Conservation (phyloP, 2,329 filamentous ascomycete species). For the Fusarium sp. region DNA sequence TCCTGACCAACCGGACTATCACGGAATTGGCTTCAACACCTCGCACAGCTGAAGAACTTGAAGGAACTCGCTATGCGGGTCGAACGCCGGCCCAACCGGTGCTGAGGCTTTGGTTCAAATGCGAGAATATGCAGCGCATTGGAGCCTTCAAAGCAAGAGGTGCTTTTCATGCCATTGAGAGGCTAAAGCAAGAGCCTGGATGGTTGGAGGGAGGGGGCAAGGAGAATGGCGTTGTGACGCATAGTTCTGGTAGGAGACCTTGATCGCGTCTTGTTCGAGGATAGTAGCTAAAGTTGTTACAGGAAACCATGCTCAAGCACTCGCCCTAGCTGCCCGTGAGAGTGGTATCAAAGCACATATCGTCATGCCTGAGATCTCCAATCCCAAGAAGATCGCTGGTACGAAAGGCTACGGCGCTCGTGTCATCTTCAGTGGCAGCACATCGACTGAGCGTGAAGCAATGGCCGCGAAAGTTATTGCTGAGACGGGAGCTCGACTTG, state of each 20-base stretch:
- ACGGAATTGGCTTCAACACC: conserved; percentile 80
- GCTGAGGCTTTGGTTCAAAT: conserved; percentile 90
- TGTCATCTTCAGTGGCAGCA: conserved; percentile 86
- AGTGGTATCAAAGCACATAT: conserved; percentile 84
- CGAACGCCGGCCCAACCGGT: conserved; percentile 71
- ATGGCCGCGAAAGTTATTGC: conserved; percentile 76
- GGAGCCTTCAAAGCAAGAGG: conserved; percentile 95
- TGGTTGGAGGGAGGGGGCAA: conserved; percentile 71
- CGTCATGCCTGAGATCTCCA: conserved; percentile 90
- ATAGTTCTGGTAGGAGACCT: conserved; percentile 79
- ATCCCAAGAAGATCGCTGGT: conserved; percentile 87
- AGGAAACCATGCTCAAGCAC: conserved; percentile 96
- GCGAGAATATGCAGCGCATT: conserved; percentile 90
- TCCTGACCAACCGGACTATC: conserved; percentile 83
- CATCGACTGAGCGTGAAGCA: conserved; percentile 83
- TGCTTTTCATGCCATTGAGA: conserved; percentile 85
- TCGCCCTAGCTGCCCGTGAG: conserved; percentile 84
- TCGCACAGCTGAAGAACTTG: conserved; percentile 66
- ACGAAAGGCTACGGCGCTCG: conserved; percentile 82
- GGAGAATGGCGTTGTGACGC: conserved; percentile 83
- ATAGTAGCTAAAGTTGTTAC: conserved; percentile 5
- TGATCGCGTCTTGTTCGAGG: background rate
- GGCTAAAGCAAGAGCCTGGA: conserved; percentile 73
- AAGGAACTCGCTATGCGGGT: conserved; percentile 69
- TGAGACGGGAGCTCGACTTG: conserved; percentile 80